These are phyloP conservation scores for Lepidopterella palustris DNA, from an alignment of 495 filamentous ascomycete species.

Conservation along the genomic window DNA sequence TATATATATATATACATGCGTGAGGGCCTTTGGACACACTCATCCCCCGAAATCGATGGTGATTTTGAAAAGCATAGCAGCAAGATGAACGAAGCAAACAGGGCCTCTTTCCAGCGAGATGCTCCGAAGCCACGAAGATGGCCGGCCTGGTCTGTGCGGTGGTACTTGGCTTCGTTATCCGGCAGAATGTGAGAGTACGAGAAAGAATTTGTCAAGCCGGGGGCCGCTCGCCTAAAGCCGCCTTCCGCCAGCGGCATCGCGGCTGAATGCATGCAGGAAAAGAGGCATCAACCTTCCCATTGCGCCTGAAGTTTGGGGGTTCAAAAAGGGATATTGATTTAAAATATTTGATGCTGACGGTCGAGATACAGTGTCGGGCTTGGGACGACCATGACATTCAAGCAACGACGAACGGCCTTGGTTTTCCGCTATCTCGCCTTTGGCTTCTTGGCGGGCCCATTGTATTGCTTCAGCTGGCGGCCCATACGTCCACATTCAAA, in stretches of 20 bases:
- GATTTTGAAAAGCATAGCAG: too few relatives aligned
- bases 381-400: not conserved
- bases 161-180: not conserved
- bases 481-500: too few relatives aligned
- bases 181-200: not conserved
- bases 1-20: too few relatives aligned
- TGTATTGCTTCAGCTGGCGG: not conserved
- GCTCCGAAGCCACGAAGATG: not conserved
- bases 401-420: not conserved
- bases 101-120: not conserved
- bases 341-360: not conserved
- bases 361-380: not conserved
- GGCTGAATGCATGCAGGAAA: too few relatives aligned
- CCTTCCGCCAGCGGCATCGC: not conserved
- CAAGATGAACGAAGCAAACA: too few relatives aligned
- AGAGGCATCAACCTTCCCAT: not conserved
- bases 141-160: not conserved
- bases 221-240: not conserved
- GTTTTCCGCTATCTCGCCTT: too few relatives aligned
- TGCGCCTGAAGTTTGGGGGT: not conserved
- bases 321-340: not conserved
- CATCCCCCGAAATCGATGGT: too few relatives aligned
- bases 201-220: not conserved
- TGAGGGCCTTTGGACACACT: too few relatives aligned
- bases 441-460: not conserved